Conservation (phyloP, 164 flowering plant species). For the Liquidambar formosana region DNA sequence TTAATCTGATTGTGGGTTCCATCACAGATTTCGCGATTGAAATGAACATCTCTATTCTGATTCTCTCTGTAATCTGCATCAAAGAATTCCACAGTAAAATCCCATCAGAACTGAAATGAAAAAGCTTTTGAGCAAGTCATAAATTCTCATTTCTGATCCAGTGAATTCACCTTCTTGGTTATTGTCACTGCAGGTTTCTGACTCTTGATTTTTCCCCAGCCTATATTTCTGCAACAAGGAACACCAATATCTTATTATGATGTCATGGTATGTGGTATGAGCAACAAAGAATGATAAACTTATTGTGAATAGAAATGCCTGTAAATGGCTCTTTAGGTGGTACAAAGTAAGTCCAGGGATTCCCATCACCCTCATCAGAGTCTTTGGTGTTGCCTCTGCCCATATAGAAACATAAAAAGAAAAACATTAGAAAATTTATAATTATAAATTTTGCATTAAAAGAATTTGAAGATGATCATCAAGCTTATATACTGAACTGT, state of each 20-base stretch:
- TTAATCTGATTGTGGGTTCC: conserved; percentile 35
- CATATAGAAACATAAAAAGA: conserved; percentile 12
- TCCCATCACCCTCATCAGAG: conserved; percentile 85
- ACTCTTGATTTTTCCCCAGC: conserved; percentile 68
- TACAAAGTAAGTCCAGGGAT: conserved; percentile 82
- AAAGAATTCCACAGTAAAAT: conserved; percentile 2
- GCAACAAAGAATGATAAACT: neutral
- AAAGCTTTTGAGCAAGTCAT: neutral
- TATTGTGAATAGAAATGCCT: conserved; percentile 41
- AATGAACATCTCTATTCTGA: conserved; percentile 29
- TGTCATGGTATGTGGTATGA: neutral
- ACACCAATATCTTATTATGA: conserved; percentile 1
- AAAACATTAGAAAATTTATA: neutral
- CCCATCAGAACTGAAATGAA: neutral
- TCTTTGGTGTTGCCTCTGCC: conserved; percentile 93
- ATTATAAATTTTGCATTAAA: neutral
- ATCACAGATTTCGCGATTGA: conserved; percentile 28
- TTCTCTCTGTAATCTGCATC: conserved; percentile 41
- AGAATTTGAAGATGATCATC: neutral
- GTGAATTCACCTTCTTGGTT: conserved; percentile 51
- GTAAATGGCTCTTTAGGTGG: conserved; percentile 95
- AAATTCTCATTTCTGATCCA: conserved; percentile 3
- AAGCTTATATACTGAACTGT: conserved; percentile 38
- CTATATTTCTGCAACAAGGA: conserved; percentile 73
- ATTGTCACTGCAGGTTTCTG: conserved; percentile 43